Base-by-base conservation (phyloP, 2,329 filamentous ascomycete genomes). In the Cercospora sp. region DNA sequence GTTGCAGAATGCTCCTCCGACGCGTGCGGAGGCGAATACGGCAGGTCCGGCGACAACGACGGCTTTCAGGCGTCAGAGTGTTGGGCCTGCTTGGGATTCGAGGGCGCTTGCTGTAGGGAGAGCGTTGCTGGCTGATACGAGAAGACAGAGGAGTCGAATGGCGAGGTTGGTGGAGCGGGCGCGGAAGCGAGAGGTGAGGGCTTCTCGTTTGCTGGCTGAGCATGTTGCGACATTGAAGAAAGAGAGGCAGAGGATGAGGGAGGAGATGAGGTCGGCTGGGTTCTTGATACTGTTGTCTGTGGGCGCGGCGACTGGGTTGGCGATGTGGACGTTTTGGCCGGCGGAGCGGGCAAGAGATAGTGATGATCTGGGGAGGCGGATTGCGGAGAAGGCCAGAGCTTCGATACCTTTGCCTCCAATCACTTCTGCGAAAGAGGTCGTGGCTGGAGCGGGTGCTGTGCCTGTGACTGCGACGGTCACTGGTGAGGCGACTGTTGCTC, bases 291-390 rank as follows among this genome's bases (percentile, higher is more conserved):
- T 76, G 33, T 26, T 68, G 5, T 65, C 53, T 5, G 69, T 75
- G 4, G 72, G 64, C 3, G 65, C 65, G 2, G 73, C 74, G 7
- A 74, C 72, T 3, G 72, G 64, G 5, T 30, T 75, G 58, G 73
- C 68, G 16, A 72, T 70, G 57, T 75, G 72, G 69, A 64, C 69
- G n/a, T 74, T 75, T 23, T 75, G 74, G 74, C 73, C 74, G 30
- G 53, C 68, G 63, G 28, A 59, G 53, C 13, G 60, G 33, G 51
- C 16, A 23, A 64, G 55, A 42, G 73, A 75, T 36, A 68, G 69
- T 3, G 71, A 60, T 4, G 71, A 74, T 66, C 9, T 74, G 63
- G 72, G 71, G 9, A 67, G 71, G 64, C 68, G 61, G 42, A 71
- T 76, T 58, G 69, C 72, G 16, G 71, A 68, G 61, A 71, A 51